Conservation (phyloP, 495 filamentous ascomycete genomes). For the Penicillium soppii region DNA sequence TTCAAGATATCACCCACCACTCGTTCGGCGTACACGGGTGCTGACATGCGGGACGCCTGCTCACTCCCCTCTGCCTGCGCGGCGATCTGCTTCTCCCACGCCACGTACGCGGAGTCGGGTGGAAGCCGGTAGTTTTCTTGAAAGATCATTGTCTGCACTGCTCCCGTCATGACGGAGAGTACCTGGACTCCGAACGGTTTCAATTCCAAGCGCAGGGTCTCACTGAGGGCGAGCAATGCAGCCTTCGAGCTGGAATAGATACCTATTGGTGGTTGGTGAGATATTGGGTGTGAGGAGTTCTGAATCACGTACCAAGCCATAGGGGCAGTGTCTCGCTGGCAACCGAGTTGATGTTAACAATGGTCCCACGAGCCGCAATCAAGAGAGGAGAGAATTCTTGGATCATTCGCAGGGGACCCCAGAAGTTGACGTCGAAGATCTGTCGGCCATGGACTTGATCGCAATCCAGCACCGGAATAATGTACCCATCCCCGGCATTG, state of each 20-base stretch:
- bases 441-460: slow-evolving; percentile 39
- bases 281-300: not conserved
- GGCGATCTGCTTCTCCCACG: slow-evolving; percentile 3
- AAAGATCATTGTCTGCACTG: slow-evolving; percentile 6
- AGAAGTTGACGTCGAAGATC: slow-evolving; percentile 57
- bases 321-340: slow-evolving; percentile 35
- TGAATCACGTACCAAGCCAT: slow-evolving; percentile 23
- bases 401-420: slow-evolving; percentile 48
- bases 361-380: slow-evolving; percentile 41
- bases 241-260: slow-evolving; percentile 54
- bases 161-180: slow-evolving; percentile 41
- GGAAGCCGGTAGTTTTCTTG: slow-evolving; percentile 7
- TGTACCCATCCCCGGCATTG: slow-evolving; percentile 49
- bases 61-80: not conserved
- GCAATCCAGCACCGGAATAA: slow-evolving; percentile 48
- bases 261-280: slow-evolving; percentile 5
- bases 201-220: slow-evolving; percentile 53
- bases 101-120: slow-evolving; percentile 2
- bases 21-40: not conserved
- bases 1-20: slow-evolving; percentile 27
- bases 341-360: slow-evolving; percentile 52
- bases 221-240: slow-evolving; percentile 47
- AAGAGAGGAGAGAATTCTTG: slow-evolving; percentile 55
- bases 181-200: slow-evolving; percentile 54
- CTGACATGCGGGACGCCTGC: not conserved